Evolutionary conservation across 1,139 yeast genomes (phyloP).

Genomic region (Saccharomyces pastorianus): DNA sequence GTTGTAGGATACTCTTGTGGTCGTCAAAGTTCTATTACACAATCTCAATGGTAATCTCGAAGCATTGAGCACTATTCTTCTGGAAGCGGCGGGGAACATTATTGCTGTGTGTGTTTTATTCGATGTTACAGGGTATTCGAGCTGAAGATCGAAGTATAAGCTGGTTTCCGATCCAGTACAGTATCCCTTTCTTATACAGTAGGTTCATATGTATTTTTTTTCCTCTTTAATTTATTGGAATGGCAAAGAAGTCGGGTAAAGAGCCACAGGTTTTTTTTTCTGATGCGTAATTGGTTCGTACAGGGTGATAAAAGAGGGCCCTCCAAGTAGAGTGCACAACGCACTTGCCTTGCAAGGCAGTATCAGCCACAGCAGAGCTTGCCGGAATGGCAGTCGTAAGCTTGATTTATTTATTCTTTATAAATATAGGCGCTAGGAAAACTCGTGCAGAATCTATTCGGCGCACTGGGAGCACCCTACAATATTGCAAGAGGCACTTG

Average conservation of each 20-base stretch:
- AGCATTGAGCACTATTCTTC: neutral
- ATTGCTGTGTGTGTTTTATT: too few relatives aligned
- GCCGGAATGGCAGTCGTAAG: too few relatives aligned
- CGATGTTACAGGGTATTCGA: too few relatives aligned
- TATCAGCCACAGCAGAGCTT: too few relatives aligned
- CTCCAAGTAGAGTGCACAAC: neutral
- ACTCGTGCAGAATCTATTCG: too few relatives aligned
- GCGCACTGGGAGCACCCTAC: too few relatives aligned
- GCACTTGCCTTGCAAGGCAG: neutral
- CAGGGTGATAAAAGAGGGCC: neutral
- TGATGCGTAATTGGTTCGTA: neutral
- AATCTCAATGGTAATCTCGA: neutral
- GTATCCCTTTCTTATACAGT: too few relatives aligned
- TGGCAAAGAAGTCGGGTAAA: neutral
- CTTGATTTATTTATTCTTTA: too few relatives aligned
- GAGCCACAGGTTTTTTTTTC: neutral
- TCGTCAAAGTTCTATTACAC: neutral
- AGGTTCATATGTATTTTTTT: neutral
- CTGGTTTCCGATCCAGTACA: too few relatives aligned
- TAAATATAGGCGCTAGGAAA: too few relatives aligned
- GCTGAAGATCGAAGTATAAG: too few relatives aligned
- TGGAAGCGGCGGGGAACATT: neutral
- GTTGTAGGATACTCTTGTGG: slow-evolving; percentile 30
- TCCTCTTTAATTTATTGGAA: neutral
- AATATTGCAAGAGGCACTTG: too few relatives aligned